phyloP scores from a whole-genome alignment of 2,329 filamentous ascomycete genomes.

The Fusarium cicatricum region DNA sequence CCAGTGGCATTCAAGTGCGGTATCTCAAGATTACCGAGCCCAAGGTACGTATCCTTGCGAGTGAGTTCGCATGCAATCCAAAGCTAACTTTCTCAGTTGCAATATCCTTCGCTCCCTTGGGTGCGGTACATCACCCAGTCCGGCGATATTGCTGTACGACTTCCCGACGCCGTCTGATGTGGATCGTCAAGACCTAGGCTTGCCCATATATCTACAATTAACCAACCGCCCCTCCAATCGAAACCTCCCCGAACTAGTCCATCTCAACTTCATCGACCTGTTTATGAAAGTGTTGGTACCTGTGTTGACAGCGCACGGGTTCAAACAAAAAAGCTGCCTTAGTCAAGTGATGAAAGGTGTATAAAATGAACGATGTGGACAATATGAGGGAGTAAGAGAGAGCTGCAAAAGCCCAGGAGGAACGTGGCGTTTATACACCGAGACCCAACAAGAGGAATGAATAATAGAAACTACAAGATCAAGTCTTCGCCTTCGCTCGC shows the following conservation, averaged over 20 bases:
- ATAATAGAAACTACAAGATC: constrained; percentile 39
- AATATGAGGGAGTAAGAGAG: constrained; percentile 19
- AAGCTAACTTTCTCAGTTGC: constrained; percentile 66
- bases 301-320: neutral
- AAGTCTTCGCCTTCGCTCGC: constrained; percentile 11
- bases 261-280: neutral
- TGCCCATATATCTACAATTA: constrained; percentile 20
- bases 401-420: constrained; percentile 26
- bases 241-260: constrained; percentile 10
- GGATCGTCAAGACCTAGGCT: neutral
- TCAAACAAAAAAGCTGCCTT: neutral
- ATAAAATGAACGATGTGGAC: constrained; percentile 19
- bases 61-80: neutral
- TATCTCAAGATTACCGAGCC: constrained; percentile 99
- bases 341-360: constrained; percentile 4
- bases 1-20: constrained; percentile 95
- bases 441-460: constrained; percentile 32
- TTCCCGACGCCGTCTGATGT: constrained; percentile 84
- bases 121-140: constrained; percentile 99
- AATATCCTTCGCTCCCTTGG: constrained; percentile 98
- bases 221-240: constrained; percentile 14
- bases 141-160: constrained; percentile 91
- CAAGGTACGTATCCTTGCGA: constrained; percentile 72
- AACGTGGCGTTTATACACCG: constrained; percentile 28
- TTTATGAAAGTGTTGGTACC: neutral